These are phyloP conservation scores for Sutorius australiensis DNA, from an alignment of 768 basidiomycete genomes.

Conservation along the genomic window DNA sequence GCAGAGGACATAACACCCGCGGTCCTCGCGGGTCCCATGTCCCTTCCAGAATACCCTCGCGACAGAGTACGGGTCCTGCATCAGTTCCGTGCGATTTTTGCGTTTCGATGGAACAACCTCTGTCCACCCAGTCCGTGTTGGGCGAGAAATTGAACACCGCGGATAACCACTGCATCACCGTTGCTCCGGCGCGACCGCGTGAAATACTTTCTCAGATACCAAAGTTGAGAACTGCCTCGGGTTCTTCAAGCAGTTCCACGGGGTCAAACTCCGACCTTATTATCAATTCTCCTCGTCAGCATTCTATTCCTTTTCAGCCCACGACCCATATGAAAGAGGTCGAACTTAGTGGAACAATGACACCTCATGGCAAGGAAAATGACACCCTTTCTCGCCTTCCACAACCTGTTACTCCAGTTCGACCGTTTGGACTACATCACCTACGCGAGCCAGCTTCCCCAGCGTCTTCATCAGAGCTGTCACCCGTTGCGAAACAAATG, in stretches of 20 bases:
- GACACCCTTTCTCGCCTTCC: constrained; percentile 28
- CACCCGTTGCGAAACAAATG: constrained; percentile 61
- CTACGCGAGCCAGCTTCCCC: constrained; percentile 48
- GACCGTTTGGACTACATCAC: constrained; percentile 36
- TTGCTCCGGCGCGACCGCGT: constrained; percentile 2
- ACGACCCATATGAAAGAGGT: background rate
- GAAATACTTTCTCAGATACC: constrained; percentile 28
- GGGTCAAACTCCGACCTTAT: constrained; percentile 11
- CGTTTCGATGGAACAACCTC: background rate
- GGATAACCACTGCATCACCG: constrained; percentile 1
- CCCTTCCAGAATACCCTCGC: constrained; percentile 32
- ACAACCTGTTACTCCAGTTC: constrained; percentile 42
- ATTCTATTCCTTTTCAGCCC: constrained; percentile 8
- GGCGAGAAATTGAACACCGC: constrained; percentile 16
- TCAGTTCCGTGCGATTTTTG: constrained; percentile 1
- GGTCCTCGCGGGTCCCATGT: constrained; percentile 44
- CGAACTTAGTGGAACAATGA: background rate
- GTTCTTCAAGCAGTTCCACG: constrained; percentile 24
- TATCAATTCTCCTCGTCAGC: background rate
- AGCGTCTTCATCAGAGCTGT: constrained; percentile 69
- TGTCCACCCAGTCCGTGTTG: constrained; percentile 1
- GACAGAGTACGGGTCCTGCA: constrained; percentile 25
- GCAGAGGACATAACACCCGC: constrained; percentile 28
- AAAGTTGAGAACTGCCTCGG: constrained; percentile 25
- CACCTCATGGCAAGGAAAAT: constrained; percentile 21